phyloP scores from a whole-genome alignment of 768 basidiomycete species.

The Rhizopogon vulgaris region DNA sequence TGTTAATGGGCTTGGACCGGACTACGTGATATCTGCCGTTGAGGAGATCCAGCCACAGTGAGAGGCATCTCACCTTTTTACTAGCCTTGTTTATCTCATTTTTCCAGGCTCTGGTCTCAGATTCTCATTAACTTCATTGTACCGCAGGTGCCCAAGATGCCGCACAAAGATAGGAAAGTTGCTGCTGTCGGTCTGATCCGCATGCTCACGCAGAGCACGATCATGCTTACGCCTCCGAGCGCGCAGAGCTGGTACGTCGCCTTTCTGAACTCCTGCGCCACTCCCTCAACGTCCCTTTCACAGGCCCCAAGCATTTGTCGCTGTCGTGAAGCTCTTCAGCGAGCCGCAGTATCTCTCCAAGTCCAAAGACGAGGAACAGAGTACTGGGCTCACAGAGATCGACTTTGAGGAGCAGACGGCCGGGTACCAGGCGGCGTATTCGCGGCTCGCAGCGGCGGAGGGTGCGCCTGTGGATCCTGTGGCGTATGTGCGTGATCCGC shows the following conservation, averaged over 20 bases:
- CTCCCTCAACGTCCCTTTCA: not conserved
- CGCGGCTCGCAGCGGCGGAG: slow-evolving; percentile 81
- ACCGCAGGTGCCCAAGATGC: slow-evolving; percentile 76
- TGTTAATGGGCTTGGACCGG: slow-evolving; percentile 67
- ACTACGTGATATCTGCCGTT: slow-evolving; percentile 69
- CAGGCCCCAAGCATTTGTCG: slow-evolving; percentile 67
- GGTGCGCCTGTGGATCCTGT: slow-evolving; percentile 52
- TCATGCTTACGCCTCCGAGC: slow-evolving; percentile 63
- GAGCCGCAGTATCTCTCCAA: slow-evolving; percentile 64
- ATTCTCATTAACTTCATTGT: slow-evolving; percentile 71
- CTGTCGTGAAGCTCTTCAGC: slow-evolving; percentile 70
- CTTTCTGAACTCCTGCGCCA: too few relatives aligned
- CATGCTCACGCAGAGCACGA: slow-evolving; percentile 66
- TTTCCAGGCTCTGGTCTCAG: slow-evolving; percentile 67
- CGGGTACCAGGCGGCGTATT: slow-evolving; percentile 93
- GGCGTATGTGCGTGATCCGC: slow-evolving; percentile 51
- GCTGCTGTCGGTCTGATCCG: slow-evolving; percentile 75
- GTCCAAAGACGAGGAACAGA: slow-evolving; percentile 37
- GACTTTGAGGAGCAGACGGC: slow-evolving; percentile 88
- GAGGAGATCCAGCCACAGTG: slow-evolving; percentile 86
- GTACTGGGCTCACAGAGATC: slow-evolving; percentile 60
- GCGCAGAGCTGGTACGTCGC: slow-evolving; percentile 56
- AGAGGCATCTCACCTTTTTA: slow-evolving; percentile 11
- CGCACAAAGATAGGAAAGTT: slow-evolving; percentile 79
- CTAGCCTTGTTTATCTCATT: not conserved